These are phyloP conservation scores for Cetradonia linearis DNA, from an alignment of 495 filamentous ascomycete genomes.

Conservation along the genomic window DNA sequence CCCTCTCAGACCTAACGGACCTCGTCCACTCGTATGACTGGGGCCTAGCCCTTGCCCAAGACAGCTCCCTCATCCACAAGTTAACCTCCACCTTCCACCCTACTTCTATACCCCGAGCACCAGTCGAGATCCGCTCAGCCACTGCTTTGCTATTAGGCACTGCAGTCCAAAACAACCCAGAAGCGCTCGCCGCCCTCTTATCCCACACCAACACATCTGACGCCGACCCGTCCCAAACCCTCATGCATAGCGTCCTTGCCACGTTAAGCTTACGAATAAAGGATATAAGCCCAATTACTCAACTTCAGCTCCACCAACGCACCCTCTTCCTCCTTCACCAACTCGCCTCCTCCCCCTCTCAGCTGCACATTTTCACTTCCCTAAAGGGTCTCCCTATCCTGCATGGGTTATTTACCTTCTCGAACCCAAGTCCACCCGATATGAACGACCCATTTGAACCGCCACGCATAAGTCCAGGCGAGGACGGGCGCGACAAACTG, in stretches of 20 bases:
- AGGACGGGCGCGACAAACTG: slow-evolving; percentile 32
- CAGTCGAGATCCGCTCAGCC: slow-evolving; percentile 29
- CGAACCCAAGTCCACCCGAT: slow-evolving; percentile 11
- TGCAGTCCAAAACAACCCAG: slow-evolving; percentile 53
- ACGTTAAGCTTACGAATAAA: neutral
- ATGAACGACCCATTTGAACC: neutral
- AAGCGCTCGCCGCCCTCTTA: slow-evolving; percentile 35
- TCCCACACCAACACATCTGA: slow-evolving; percentile 7
- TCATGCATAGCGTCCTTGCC: slow-evolving; percentile 22
- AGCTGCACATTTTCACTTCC: slow-evolving; percentile 35
- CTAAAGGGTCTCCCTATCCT: slow-evolving; percentile 37
- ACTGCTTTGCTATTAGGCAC: slow-evolving; percentile 45
- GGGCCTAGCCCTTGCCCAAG: slow-evolving; percentile 50
- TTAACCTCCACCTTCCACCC: slow-evolving; percentile 32
- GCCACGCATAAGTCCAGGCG: slow-evolving; percentile 22
- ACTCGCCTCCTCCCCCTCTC: slow-evolving; percentile 32
- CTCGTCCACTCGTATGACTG: slow-evolving; percentile 59
- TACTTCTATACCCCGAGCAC: slow-evolving; percentile 12
- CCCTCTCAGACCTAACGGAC: slow-evolving; percentile 36
- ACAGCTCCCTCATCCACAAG: slow-evolving; percentile 35
- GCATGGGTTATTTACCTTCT: slow-evolving; percentile 30
- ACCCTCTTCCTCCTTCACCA: slow-evolving; percentile 22
- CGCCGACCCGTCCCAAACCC: slow-evolving; percentile 14
- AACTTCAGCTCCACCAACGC: slow-evolving; percentile 1
- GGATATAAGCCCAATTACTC: neutral